A percentile compares a stretch with the other conserved stretches of the same genome.
phyloP scores from a whole-genome alignment of 2,329 filamentous ascomycete genomes.

The Pyricularia pennisetigena region DNA sequence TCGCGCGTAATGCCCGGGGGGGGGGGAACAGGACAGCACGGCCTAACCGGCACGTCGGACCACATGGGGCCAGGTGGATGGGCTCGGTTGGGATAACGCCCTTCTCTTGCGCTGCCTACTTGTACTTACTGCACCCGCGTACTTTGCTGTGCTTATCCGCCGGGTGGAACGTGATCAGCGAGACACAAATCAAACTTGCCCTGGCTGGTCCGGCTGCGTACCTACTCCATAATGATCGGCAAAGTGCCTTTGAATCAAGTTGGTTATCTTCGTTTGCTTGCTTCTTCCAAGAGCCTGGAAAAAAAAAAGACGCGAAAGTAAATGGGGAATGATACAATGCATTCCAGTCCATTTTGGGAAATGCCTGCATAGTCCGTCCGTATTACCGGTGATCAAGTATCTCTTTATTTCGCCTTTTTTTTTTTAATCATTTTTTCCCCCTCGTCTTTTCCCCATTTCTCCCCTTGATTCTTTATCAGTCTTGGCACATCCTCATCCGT shows the following conservation, averaged over 20 bases:
- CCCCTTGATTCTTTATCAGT: background rate
- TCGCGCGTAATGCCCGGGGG: background rate
- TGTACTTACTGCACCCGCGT: no score
- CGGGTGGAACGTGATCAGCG: background rate
- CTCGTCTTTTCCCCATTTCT: background rate
- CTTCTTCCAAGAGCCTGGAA: background rate
- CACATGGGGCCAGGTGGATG: background rate
- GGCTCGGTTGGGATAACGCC: background rate
- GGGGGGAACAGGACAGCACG: background rate
- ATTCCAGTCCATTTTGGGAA: background rate
- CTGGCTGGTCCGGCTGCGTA: background rate
- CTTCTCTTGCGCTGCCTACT: background rate
- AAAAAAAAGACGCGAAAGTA: background rate
- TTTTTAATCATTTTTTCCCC: no score
- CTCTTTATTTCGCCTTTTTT: no score
- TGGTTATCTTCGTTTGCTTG: background rate
- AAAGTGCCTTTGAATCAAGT: background rate
- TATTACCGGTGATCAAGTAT: background rate
- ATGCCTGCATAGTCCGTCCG: background rate
- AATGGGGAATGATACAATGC: background rate
- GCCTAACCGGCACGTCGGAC: background rate
- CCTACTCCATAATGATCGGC: background rate
- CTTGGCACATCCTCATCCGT: background rate
- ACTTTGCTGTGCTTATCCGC: background rate
- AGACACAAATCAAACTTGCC: background rate